Conservation (phyloP, 352 stramenopile species). For the Peronosclerospora sorghi region DNA sequence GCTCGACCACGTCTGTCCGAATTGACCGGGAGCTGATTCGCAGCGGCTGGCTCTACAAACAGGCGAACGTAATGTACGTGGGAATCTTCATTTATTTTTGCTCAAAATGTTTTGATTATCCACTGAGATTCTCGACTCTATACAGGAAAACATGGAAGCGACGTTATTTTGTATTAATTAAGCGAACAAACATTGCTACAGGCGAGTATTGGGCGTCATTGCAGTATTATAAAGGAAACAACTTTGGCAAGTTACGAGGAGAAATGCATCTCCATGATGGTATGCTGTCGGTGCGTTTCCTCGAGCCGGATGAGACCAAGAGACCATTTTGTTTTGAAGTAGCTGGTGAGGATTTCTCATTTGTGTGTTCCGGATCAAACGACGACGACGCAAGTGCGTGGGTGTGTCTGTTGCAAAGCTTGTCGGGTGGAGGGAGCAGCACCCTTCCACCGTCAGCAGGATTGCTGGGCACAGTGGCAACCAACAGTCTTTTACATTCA, state of each 20-base stretch:
- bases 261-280: slow-evolving; percentile 70
- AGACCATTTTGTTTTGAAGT: slow-evolving; percentile 81
- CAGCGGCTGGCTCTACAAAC: slow-evolving; percentile 47
- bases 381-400: slow-evolving; percentile 81
- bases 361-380: slow-evolving; percentile 67
- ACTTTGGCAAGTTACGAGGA: slow-evolving; percentile 67
- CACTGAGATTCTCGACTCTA: not conserved
- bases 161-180: slow-evolving; percentile 79
- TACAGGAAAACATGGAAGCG: slow-evolving; percentile 79
- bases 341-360: slow-evolving; percentile 50
- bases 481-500: slow-evolving; percentile 26
- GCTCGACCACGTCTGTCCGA: slow-evolving; percentile 16
- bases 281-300: slow-evolving; percentile 55
- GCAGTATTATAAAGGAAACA: slow-evolving; percentile 81
- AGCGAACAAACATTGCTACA: slow-evolving; percentile 54
- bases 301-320: slow-evolving; percentile 71
- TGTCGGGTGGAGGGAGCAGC: slow-evolving; percentile 30
- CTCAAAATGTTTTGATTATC: too few relatives aligned
- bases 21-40: slow-evolving; percentile 40
- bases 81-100: too few relatives aligned
- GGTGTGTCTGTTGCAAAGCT: slow-evolving; percentile 72
- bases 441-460: slow-evolving; percentile 25
- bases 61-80: slow-evolving; percentile 48
- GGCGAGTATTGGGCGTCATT: slow-evolving; percentile 62
- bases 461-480: slow-evolving; percentile 24